Conservation (phyloP, 2,329 filamentous ascomycete genomes). For the Monascus ruber region DNA sequence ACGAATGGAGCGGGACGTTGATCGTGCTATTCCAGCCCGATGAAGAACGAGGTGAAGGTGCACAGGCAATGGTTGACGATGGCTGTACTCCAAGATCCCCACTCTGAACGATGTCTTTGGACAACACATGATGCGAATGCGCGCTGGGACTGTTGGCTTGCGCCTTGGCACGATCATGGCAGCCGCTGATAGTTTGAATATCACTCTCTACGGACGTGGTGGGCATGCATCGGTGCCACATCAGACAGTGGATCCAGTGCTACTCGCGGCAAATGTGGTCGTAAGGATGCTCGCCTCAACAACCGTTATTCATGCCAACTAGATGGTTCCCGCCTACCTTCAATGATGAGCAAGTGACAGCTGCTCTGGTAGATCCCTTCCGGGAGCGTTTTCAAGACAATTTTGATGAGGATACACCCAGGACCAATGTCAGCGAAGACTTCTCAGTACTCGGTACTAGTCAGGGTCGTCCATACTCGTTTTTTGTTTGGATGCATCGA, state of each 20-base stretch:
- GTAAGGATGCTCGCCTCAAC: conserved; percentile 37
- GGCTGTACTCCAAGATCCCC: conserved; percentile 47
- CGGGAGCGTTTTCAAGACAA: conserved; percentile 33
- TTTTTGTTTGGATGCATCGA: conserved; percentile 49
- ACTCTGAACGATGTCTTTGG: conserved; percentile 46
- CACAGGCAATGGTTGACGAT: conserved; percentile 51
- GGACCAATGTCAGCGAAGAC: conserved; percentile 42
- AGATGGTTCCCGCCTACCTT: conserved; percentile 44
- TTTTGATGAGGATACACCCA: conserved; percentile 19
- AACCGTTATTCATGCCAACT: conserved; percentile 38
- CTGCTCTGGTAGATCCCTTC: conserved; percentile 36
- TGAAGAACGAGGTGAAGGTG: conserved; percentile 54
- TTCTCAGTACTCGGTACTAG: conserved; percentile 44
- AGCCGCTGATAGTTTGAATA: too few relatives aligned
- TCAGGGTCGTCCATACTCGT: conserved; percentile 40
- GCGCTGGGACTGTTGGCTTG: conserved; percentile 30
- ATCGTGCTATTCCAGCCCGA: conserved; percentile 56
- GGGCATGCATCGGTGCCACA: too few relatives aligned
- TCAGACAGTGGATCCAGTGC: too few relatives aligned
- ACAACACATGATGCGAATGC: conserved; percentile 43
- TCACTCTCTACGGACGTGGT: too few relatives aligned
- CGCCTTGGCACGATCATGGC: conserved; percentile 31
- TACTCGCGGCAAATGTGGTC: too few relatives aligned
- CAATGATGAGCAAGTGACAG: conserved; percentile 40
- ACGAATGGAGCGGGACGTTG: conserved; percentile 51